Evolutionary conservation across 1,139 yeast genomes (phyloP).

Genomic region (Magnusiomyces ingens): DNA sequence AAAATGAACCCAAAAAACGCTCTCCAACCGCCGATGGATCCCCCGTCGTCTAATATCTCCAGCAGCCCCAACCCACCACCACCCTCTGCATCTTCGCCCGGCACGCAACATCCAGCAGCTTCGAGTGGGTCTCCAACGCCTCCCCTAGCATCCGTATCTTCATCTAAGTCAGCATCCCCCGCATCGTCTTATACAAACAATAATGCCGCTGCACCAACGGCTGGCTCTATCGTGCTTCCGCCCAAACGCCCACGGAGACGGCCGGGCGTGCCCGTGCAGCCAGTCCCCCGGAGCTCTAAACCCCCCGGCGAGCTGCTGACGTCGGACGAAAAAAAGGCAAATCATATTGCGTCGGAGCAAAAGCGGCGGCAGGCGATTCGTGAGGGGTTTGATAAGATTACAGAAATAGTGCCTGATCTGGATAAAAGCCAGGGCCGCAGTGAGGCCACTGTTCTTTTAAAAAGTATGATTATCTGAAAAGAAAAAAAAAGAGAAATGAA

Average conservation of each 20-base stretch:
- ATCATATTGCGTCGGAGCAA: slow-evolving; percentile 46
- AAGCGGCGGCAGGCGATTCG: slow-evolving; percentile 44
- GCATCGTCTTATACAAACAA: too few species aligned
- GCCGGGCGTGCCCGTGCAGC: slow-evolving; percentile 17
- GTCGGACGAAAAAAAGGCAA: slow-evolving; percentile 30
- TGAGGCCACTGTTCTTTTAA: slow-evolving; percentile 38
- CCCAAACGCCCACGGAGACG: slow-evolving; percentile 19
- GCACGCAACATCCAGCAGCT: too few species aligned
- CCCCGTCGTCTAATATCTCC: too few species aligned
- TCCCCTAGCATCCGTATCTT: too few species aligned
- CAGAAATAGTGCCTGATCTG: slow-evolving; percentile 39
- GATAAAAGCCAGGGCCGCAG: slow-evolving; percentile 34
- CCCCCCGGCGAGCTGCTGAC: slow-evolving; percentile 27
- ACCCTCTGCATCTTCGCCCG: too few species aligned
- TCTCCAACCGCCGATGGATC: too few species aligned
- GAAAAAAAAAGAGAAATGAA: too few species aligned
- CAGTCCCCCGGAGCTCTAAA: slow-evolving; percentile 20
- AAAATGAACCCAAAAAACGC: too few species aligned
- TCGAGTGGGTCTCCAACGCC: too few species aligned
- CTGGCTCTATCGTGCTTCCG: slow-evolving; percentile 10
- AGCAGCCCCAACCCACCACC: too few species aligned
- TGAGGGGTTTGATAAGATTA: slow-evolving; percentile 39
- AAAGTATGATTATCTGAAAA: slow-evolving; percentile 23
- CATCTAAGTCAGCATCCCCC: too few species aligned
- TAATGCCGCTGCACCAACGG: too few species aligned